phyloP scores from a whole-genome alignment of 306 rosid genomes.

The Citrullus colocynthis region DNA sequence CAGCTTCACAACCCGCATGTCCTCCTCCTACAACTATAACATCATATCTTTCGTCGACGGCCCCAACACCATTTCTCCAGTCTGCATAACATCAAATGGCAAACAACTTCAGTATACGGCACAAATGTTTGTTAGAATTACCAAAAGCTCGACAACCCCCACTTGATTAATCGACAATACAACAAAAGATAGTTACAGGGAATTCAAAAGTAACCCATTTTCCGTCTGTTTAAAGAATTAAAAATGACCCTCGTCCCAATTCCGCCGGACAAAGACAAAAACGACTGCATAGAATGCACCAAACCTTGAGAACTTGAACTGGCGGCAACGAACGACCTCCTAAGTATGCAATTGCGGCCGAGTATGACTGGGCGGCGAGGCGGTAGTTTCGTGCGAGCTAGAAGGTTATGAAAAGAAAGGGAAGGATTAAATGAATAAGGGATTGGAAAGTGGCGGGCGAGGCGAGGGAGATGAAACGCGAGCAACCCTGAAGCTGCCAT shows the following conservation, averaged over 20 bases:
- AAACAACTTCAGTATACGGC: not conserved
- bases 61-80: slow-evolving; percentile 20
- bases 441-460: slow-evolving; percentile 30
- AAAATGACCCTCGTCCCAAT: not conserved
- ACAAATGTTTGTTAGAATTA: not conserved
- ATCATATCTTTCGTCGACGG: slow-evolving; percentile 53
- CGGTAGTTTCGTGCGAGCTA: slow-evolving; percentile 27
- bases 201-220: not conserved
- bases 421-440: slow-evolving; percentile 13
- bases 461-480: slow-evolving; percentile 43
- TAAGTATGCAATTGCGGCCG: slow-evolving; percentile 14
- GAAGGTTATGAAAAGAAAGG: slow-evolving; percentile 14
- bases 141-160: not conserved
- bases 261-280: not conserved
- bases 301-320: slow-evolving; percentile 33
- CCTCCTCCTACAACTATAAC: slow-evolving; percentile 99
- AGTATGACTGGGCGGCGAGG: slow-evolving; percentile 16
- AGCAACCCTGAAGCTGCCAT: slow-evolving; percentile 43
- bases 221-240: not conserved
- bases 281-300: not conserved
- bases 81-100: slow-evolving; percentile 20
- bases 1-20: slow-evolving; percentile 96
- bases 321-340: slow-evolving; percentile 31
- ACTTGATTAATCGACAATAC: not conserved
- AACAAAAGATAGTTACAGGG: not conserved